Conservation (phyloP, 73 alveolate genomes). For the Breviolum minutum region DNA sequence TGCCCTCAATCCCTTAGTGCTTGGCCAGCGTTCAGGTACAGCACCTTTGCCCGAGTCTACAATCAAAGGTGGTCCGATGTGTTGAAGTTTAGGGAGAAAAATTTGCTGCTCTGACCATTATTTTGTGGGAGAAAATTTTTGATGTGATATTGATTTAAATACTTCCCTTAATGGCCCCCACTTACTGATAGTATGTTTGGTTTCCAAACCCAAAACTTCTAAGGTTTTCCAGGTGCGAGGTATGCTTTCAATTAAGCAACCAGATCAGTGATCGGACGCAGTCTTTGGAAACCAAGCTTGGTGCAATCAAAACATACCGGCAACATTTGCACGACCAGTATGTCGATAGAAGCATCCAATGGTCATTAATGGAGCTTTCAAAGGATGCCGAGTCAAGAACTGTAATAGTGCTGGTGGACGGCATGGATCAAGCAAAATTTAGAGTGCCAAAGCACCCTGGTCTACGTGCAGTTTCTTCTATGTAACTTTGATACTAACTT, state of each 20-base stretch:
- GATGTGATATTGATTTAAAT: too few species aligned
- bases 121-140: neutral
- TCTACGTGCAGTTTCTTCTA: neutral
- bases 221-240: constrained; percentile 5
- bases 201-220: neutral
- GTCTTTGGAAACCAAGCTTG: constrained; percentile 7
- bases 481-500: neutral
- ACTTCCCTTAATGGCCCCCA: neutral
- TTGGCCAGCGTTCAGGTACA: neutral
- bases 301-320: neutral
- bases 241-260: neutral
- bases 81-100: neutral
- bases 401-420: neutral
- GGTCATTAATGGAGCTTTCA: neutral
- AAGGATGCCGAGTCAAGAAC: neutral
- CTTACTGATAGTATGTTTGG: neutral
- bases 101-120: neutral
- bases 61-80: neutral
- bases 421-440: constrained; percentile 36
- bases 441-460: constrained; percentile 20
- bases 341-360: neutral
- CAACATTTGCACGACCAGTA: neutral
- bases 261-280: neutral
- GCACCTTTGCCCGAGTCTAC: constrained; percentile 12
- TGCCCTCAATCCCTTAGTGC: neutral